Evolutionary conservation across 805 yeast genomes (phyloP).

Genomic region (Metschnikowia gruessii): DNA sequence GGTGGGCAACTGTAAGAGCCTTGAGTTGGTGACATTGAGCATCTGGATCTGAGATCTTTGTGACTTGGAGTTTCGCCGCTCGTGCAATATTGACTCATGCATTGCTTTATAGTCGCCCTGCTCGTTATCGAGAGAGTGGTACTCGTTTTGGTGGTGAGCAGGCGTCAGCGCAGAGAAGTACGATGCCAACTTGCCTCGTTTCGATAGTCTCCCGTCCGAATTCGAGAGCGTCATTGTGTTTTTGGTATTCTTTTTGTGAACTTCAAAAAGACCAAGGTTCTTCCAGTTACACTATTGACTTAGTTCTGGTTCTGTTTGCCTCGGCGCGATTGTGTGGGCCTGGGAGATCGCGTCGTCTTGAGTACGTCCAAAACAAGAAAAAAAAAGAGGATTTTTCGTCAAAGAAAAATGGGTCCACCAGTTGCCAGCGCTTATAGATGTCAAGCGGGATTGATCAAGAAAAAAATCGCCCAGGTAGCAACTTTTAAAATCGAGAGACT

Average conservation of each 20-base stretch:
- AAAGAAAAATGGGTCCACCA: too few species aligned
- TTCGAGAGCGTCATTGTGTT: conserved; percentile 6
- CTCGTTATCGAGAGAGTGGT: conserved; percentile 31
- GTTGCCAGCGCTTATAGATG: neutral
- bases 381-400: too few species aligned
- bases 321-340: too few species aligned
- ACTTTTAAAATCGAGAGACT: too few species aligned
- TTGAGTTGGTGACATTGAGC: conserved; percentile 29
- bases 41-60: conserved; percentile 25
- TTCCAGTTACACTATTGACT: too few species aligned
- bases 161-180: conserved; percentile 12
- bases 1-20: conserved; percentile 50
- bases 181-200: conserved; percentile 17
- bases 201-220: conserved; percentile 11
- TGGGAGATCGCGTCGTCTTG: too few species aligned
- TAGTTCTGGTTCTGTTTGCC: too few species aligned
- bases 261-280: too few species aligned
- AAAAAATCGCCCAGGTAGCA: too few species aligned
- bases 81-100: conserved; percentile 31
- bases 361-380: too few species aligned
- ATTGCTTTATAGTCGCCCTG: conserved; percentile 34
- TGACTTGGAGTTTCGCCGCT: conserved; percentile 24
- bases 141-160: conserved; percentile 13
- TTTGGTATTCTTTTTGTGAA: too few species aligned
- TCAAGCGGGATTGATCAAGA: neutral